phyloP scores from a whole-genome alignment of 352 stramenopile species.

The Phytophthora melonis region DNA sequence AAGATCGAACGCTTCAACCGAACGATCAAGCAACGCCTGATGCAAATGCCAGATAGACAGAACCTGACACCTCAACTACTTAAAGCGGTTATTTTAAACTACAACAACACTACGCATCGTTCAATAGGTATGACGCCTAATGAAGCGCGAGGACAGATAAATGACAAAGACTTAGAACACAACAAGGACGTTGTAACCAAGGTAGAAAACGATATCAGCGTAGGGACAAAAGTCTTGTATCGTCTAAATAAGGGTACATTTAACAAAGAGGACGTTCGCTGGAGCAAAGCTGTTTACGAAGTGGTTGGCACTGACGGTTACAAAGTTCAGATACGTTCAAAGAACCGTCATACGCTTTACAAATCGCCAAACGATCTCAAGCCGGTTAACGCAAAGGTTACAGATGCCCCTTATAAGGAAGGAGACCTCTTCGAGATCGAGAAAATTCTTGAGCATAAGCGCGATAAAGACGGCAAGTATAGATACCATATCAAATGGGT shows the following conservation, averaged over 20 bases:
- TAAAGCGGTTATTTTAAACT: conserved; percentile 19
- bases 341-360: no score
- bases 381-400: no score
- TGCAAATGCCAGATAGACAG: conserved; percentile 11
- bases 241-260: no score
- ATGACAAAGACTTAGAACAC: conserved; percentile 7
- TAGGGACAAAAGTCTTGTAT: no score
- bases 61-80: conserved; percentile 10
- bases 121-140: conserved; percentile 25
- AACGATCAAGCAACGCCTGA: conserved; percentile 30
- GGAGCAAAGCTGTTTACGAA: no score
- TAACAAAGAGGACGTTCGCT: no score
- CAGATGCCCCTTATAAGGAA: no score
- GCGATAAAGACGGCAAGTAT: conserved; percentile 4
- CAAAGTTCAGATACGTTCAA: no score
- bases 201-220: no score
- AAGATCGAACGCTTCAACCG: conserved; percentile 43
- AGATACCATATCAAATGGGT: conserved; percentile 36
- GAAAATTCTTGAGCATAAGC: conserved; percentile 18
- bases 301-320: no score
- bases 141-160: conserved; percentile 27
- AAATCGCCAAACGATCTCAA: no score
- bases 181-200: conserved; percentile 10
- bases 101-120: conserved; percentile 23
- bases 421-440: conserved; percentile 19